Base-by-base conservation (phyloP, 768 basidiomycete species). In the Termitomyces sp. region DNA sequence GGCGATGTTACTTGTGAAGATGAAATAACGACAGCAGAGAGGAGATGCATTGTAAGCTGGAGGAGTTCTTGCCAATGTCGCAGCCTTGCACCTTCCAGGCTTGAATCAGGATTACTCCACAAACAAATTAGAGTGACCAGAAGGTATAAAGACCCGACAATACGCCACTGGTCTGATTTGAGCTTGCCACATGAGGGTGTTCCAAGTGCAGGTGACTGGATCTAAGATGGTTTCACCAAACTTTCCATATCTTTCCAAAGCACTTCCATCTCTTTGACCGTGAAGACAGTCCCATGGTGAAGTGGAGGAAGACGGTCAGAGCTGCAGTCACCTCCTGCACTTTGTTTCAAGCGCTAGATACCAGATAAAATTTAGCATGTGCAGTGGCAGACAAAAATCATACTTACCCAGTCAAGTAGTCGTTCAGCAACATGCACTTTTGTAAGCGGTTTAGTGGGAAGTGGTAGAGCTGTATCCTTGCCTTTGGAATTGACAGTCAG, bases 81-180 rank as follows among this genome's bases (percentile, higher is more conserved):
- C 4, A 50, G 14, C 4, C 22, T 50, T 13, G n/a, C 20, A 50
- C 20, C 32, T 36, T 50, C 32, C 9, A 26, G 18, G 10, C 24
- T 33, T 18, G 44, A 6, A 47, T 38, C 7, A 63, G 44, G 7
- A 49, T 56, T 6, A 71, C 49, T 66, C 76, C 77, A 78, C 0
- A 78, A 61, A 0, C 70, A 64, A 24, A 68, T 63, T 1, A 78
- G 63, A 2, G 76, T 74, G 26, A 73, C 63, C 1, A 70, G 70
- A 26, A 77, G 65, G 54, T 75, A 64, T 20, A 75, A 52, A 16
- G 38, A 38, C 18, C 18, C 18, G 0, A 38, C 18, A 18, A 38
- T 18, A 7, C 18, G 18, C 18, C 75, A 79, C 58, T 74, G 58
- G 42, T 74, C 69, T 16, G 74, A 67, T 32, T 70, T 72, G 20